These are phyloP conservation scores for Ceratocystis lukuohia DNA, from an alignment of 2,329 filamentous ascomycete genomes.

Conservation along the genomic window DNA sequence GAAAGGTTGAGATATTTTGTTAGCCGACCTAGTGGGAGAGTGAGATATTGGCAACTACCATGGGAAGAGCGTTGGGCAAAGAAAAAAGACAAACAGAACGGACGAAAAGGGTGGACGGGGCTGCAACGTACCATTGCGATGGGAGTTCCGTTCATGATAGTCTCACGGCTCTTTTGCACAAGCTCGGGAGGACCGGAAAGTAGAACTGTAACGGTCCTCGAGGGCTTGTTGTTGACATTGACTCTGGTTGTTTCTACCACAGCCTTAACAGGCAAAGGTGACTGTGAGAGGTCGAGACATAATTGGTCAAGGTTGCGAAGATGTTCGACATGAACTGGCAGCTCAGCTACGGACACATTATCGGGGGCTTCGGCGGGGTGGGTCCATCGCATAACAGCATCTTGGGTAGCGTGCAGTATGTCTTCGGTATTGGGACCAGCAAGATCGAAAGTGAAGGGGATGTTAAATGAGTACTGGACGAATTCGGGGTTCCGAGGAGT, in stretches of 20 bases:
- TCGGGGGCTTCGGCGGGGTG: slow-evolving; percentile 79
- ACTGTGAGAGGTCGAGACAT: slow-evolving; percentile 68
- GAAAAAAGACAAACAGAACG: neutral
- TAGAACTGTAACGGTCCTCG: slow-evolving; percentile 73
- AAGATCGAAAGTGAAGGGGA: slow-evolving; percentile 87
- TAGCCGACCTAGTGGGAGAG: neutral
- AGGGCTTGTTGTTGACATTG: slow-evolving; percentile 55
- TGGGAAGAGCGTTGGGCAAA: neutral
- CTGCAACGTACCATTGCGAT: slow-evolving; percentile 65
- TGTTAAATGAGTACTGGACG: slow-evolving; percentile 88
- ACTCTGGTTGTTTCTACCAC: slow-evolving; percentile 63
- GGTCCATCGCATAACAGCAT: slow-evolving; percentile 83
- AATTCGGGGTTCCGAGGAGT: slow-evolving; percentile 13
- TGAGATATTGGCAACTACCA: neutral
- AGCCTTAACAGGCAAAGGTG: slow-evolving; percentile 61
- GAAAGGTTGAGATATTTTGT: neutral
- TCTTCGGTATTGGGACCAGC: slow-evolving; percentile 87
- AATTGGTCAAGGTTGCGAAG: slow-evolving; percentile 64
- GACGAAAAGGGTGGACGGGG: neutral
- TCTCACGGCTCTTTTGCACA: slow-evolving; percentile 79
- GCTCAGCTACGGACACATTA: slow-evolving; percentile 68
- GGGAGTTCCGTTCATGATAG: slow-evolving; percentile 80
- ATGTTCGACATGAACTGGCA: slow-evolving; percentile 85
- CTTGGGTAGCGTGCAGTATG: slow-evolving; percentile 80
- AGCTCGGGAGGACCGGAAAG: slow-evolving; percentile 77